Base-by-base conservation (phyloP, 2,329 filamentous ascomycete genomes). In the Aurifilum marmelostoma region DNA sequence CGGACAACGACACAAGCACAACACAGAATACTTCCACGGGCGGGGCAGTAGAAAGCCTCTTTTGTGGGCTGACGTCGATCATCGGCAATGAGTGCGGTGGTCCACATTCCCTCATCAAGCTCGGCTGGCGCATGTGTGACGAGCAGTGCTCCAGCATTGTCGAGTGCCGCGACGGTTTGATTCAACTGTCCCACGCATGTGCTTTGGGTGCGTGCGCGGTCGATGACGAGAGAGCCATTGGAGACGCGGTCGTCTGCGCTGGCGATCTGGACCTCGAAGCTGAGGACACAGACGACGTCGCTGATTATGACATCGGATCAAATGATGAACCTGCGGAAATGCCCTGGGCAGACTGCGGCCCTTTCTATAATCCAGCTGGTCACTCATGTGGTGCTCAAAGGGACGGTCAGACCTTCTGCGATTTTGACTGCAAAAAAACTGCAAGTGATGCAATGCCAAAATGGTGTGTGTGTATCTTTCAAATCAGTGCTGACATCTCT, bases 321-420 rank as follows among this genome's bases (percentile, higher is more conserved):
- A 18, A 29, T 11, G 29, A 24, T 6, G 32, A 59, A 18, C 27
- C 56, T 37, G 18, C 8, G 16, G 21, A 37, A 32, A 14, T 29
- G 27, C 18, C 52, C 14, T 16, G 16, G 12, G 52, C 24, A 56
- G 52, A 56, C 2, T 59, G 56, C 32, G 56, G 29, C 18, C 29
- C 32, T 29, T 37, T 32, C 21, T 32, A 59, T 37, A 21, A 32
- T 16, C 32, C 29, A 59, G 8, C 18, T 29, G 56, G 56, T 5
- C 11, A 32, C 29, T 21, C 56, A 16, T 59, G 56, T 37, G 56
- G 18, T 37, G 29, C 56, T 37, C 16, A 59, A 3, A 59, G 21
- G 7, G 56, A 37, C 29, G 56, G 56, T n/a, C 56, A 59, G 11
- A 59, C 56, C 16, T 59, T 59, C 21, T 59, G 56, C 56, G 32